Conservation (phyloP, 176 grass and related monocot species). For the Melocanna baccifera region DNA sequence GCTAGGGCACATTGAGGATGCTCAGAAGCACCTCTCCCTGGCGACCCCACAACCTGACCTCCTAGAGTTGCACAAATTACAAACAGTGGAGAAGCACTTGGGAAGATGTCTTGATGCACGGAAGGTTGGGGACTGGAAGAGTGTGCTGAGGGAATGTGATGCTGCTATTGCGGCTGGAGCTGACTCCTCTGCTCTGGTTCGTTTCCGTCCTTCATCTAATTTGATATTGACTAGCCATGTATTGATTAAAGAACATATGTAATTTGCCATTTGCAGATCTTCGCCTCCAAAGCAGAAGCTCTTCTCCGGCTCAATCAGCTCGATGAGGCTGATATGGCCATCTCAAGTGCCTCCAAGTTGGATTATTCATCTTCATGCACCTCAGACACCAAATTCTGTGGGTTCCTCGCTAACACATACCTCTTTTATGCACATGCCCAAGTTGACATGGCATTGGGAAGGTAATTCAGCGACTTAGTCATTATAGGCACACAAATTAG, state of each 20-base stretch:
- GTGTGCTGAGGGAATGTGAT: conserved; percentile 62
- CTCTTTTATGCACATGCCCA: conserved; percentile 72
- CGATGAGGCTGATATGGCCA: conserved; percentile 69
- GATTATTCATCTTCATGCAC: conserved; percentile 58
- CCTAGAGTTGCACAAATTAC: conserved; percentile 75
- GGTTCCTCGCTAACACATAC: conserved; percentile 66
- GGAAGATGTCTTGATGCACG: conserved; percentile 71
- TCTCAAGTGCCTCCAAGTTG: conserved; percentile 79
- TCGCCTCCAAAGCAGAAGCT: conserved; percentile 79
- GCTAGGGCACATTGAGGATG: conserved; percentile 81
- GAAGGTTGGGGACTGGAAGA: conserved; percentile 81
- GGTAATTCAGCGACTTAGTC: conserved; percentile 40
- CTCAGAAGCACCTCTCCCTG: conserved; percentile 74
- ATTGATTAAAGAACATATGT: neutral
- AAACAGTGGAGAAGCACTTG: conserved; percentile 81
- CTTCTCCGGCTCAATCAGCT: conserved; percentile 68
- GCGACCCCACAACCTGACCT: conserved; percentile 65
- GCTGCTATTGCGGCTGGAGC: conserved; percentile 80
- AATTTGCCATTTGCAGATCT: conserved; percentile 55
- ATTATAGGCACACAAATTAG: conserved; percentile 25
- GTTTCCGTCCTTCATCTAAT: conserved; percentile 7
- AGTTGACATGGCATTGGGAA: conserved; percentile 87
- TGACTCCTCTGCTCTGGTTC: conserved; percentile 77
- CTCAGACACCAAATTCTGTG: conserved; percentile 70
- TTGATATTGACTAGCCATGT: neutral